Evolutionary conservation across 2,329 filamentous ascomycete genomes (phyloP).

Genomic region (Fusarium proliferatum): DNA sequence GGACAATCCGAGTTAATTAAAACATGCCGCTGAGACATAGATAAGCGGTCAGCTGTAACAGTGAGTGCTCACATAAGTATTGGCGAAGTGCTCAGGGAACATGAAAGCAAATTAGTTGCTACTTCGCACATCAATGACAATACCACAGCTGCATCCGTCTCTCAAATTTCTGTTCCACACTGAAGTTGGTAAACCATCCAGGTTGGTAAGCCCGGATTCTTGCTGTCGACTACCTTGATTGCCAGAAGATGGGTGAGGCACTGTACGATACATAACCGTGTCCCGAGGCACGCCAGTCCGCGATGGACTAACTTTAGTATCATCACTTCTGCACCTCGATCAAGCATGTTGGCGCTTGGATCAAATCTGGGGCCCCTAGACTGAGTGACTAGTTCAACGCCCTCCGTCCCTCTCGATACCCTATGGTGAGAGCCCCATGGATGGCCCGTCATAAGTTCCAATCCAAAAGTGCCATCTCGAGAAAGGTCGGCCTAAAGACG

Average conservation of each 20-base stretch:
- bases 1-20: background rate
- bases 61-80: background rate
- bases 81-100: background rate
- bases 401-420: slow-evolving; percentile 15
- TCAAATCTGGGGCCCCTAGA: slow-evolving; percentile 1
- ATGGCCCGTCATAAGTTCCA: background rate
- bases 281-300: slow-evolving; percentile 17
- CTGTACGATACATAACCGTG: slow-evolving; percentile 1
- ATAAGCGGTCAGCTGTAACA: background rate
- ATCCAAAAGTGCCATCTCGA: background rate
- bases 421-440: slow-evolving; percentile 3
- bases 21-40: slow-evolving; percentile 16
- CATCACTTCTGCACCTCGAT: slow-evolving; percentile 33
- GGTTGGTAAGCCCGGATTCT: background rate
- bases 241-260: background rate
- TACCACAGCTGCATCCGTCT: background rate
- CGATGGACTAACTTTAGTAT: slow-evolving; percentile 12
- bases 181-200: background rate
- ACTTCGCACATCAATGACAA: background rate
- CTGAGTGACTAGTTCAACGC: slow-evolving; percentile 30
- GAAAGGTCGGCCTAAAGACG: background rate
- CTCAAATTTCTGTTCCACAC: background rate
- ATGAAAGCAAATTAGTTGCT: background rate
- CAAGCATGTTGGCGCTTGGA: slow-evolving; percentile 16
- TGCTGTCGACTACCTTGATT: background rate